These are phyloP conservation scores for Cajanus cajan DNA, from an alignment of 306 rosid genomes.

Conservation along the genomic window DNA sequence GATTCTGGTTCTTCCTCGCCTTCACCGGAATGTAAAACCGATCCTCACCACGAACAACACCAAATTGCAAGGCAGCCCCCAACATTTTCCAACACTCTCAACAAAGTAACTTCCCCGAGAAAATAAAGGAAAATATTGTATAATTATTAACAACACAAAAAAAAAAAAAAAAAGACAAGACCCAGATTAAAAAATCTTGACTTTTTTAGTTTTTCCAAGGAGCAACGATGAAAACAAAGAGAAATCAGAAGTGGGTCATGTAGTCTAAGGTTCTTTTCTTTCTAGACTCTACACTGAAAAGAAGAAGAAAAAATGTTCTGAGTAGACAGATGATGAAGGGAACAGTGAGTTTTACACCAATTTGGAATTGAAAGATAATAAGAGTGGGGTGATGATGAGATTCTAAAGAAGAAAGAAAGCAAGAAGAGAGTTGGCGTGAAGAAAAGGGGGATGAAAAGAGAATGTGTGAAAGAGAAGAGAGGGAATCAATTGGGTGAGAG, in stretches of 20 bases:
- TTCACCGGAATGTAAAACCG: constrained; percentile 67
- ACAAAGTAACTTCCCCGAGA: constrained; percentile 12
- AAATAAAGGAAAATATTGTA: constrained; percentile 15
- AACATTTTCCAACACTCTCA: constrained; percentile 53
- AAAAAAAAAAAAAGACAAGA: background rate
- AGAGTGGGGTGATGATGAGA: constrained; percentile 7
- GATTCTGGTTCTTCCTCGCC: constrained; percentile 59
- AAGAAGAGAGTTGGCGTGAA: constrained; percentile 22
- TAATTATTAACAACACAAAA: too few relatives aligned
- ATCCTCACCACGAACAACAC: constrained; percentile 58
- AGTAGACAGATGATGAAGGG: constrained; percentile 8
- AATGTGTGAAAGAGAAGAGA: constrained; percentile 27
- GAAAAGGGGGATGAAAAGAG: constrained; percentile 23
- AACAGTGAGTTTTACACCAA: background rate
- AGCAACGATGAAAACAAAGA: background rate
- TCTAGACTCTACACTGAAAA: background rate
- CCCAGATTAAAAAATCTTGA: constrained; percentile 13
- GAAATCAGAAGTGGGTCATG: constrained; percentile 17
- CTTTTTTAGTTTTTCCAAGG: constrained; percentile 5
- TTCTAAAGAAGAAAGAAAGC: background rate
- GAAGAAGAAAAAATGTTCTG: background rate
- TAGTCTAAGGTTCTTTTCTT: background rate
- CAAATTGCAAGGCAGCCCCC: constrained; percentile 58
- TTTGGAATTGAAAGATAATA: background rate
- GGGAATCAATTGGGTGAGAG: constrained; percentile 34